Evolutionary conservation across 441 rosid species (phyloP), one percentile per base, ranked within the genome.

Genomic region (Gossypium davidsonii): DNA sequence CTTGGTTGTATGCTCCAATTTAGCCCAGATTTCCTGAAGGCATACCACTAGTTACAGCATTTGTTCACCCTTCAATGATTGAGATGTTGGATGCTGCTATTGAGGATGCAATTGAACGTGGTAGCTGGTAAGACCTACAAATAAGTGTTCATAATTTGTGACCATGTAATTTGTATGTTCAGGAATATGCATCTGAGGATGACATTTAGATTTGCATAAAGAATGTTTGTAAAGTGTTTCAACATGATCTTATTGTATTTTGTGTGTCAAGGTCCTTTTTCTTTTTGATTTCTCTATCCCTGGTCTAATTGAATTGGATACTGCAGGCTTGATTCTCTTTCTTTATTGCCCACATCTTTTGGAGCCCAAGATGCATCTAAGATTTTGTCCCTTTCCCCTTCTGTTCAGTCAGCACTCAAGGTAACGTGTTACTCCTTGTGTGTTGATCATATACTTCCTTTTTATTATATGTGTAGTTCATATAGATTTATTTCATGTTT

Each of bases 1-100:
- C 74, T 74, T 79, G 83, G 80, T 81, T 77, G 12, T 82, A 55
- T 67, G 71, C 75, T 81, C 78, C 76, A 82, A 77, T 92, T 74
- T 91, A 95, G 99, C 91, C 95, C 84, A 92, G 99, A 78, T 92
- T 88, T 88, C 91, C 98, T 80, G 96, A 92, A 80, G 98, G 98
- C 68, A 85, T 77, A 72, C 90, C 96, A 52, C 78, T 92, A 75
- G 81, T 69, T 77, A 86, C 96, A 75, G 88, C 83, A 71, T 95
- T 92, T 83, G 88, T 87, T 76, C 98, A 92, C 77, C 89, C 91
- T 25, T 92, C 99, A 21, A 83, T 91, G 88, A 85, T 83, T 77
- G 99, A 91, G 85, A 95, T 95, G 90, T 80, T 95, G 82, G 93
- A 92, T 84, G 76, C 90, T 78, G 77, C 98, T 74, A 84, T 80